phyloP scores from a whole-genome alignment of 2,329 filamentous ascomycete species.

The Mycocentrospora acerina region DNA sequence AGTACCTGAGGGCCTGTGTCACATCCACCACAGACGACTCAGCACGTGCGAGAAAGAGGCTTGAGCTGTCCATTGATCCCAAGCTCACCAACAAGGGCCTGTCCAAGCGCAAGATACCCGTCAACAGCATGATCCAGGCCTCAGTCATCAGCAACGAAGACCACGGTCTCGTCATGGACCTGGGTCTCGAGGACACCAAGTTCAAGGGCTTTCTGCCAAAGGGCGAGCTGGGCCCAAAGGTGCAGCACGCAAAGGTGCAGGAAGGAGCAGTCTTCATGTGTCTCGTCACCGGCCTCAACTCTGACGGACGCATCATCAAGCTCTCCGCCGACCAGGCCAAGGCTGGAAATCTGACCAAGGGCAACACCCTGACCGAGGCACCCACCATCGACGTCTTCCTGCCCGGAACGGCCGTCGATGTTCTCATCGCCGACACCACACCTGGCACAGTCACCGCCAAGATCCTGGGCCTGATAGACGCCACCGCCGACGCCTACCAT shows the following conservation, averaged over 20 bases:
- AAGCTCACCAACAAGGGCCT: slow-evolving; percentile 76
- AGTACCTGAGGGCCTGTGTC: slow-evolving; percentile 85
- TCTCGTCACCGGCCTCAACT: slow-evolving; percentile 71
- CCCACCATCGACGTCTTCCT: slow-evolving; percentile 88
- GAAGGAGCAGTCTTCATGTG: slow-evolving; percentile 85
- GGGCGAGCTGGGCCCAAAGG: slow-evolving; percentile 71
- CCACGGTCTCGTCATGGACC: slow-evolving; percentile 89
- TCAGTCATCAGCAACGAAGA: slow-evolving; percentile 92
- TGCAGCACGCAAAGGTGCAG: slow-evolving; percentile 69
- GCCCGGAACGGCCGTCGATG: slow-evolving; percentile 85
- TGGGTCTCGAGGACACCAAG: slow-evolving; percentile 69
- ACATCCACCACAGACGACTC: slow-evolving; percentile 72
- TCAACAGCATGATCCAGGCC: slow-evolving; percentile 80
- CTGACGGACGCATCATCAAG: slow-evolving; percentile 82
- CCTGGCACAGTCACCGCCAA: slow-evolving; percentile 80
- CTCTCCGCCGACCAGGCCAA: slow-evolving; percentile 74
- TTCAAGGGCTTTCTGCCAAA: slow-evolving; percentile 82
- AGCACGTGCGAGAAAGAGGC: slow-evolving; percentile 72
- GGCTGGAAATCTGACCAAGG: slow-evolving; percentile 66
- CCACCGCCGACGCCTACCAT: slow-evolving; percentile 87
- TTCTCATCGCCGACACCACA: slow-evolving; percentile 76
- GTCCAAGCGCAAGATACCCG: slow-evolving; percentile 69
- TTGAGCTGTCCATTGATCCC: slow-evolving; percentile 85
- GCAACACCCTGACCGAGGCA: slow-evolving; percentile 69
- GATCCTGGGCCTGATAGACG: slow-evolving; percentile 86